Conservation (phyloP, 2,329 filamentous ascomycete genomes). For the Bretziella fagacearum region DNA sequence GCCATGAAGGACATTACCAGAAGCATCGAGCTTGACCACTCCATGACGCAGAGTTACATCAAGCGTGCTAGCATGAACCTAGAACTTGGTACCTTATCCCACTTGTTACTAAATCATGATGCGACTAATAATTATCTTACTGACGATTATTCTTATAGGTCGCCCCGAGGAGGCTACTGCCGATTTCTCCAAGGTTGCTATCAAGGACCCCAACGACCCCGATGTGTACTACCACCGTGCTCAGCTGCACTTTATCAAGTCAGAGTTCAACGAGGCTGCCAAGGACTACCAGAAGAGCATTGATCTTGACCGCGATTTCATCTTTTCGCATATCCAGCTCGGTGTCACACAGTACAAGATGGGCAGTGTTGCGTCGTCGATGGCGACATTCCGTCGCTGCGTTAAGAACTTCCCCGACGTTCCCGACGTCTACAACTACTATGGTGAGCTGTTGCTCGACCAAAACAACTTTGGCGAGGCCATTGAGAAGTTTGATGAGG, state of each 20-base stretch:
- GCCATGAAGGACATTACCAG: conserved; percentile 77
- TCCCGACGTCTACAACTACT: conserved; percentile 99
- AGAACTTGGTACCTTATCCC: conserved; percentile 52
- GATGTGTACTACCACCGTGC: conserved; percentile 99
- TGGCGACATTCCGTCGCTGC: conserved; percentile 93
- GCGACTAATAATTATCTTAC: too few relatives aligned
- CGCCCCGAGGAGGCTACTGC: conserved; percentile 71
- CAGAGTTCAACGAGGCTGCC: conserved; percentile 79
- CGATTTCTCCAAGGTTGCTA: conserved; percentile 74
- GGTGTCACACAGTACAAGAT: conserved; percentile 99
- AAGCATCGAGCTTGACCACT: conserved; percentile 77
- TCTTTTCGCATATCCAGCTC: conserved; percentile 98
- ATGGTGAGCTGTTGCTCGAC: conserved; percentile 89
- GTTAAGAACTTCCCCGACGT: conserved; percentile 98
- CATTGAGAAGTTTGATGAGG: conserved; percentile 93
- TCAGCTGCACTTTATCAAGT: conserved; percentile 94
- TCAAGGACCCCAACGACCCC: conserved; percentile 73
- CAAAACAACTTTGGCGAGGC: conserved; percentile 92
- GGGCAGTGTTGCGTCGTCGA: conserved; percentile 91
- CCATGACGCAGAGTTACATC: conserved; percentile 90
- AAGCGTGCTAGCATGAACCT: conserved; percentile 97
- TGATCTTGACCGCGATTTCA: conserved; percentile 86
- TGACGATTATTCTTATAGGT: conserved; percentile 21
- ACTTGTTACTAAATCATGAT: too few relatives aligned
- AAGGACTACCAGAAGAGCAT: conserved; percentile 99